Conservation (phyloP, 1,139 yeast genomes). For the Yamadazyma trypodendri region DNA sequence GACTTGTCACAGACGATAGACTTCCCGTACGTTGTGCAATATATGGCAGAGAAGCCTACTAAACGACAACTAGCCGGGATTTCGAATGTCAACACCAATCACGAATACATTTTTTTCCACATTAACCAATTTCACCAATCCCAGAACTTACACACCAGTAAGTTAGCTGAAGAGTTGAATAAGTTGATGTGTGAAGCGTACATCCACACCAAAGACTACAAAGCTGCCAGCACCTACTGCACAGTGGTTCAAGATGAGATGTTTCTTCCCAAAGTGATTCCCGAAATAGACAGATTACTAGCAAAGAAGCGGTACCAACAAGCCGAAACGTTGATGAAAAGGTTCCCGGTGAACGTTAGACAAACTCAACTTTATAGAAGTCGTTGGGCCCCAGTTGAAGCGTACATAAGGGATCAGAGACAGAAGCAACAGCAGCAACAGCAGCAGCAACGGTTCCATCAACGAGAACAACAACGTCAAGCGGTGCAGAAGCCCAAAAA, state of each 20-base stretch:
- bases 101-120: conserved; percentile 32
- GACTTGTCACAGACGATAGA: conserved; percentile 25
- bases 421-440: conserved; percentile 51
- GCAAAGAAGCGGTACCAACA: conserved; percentile 39
- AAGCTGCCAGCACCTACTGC: conserved; percentile 36
- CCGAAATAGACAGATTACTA: conserved; percentile 43
- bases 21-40: conserved; percentile 22
- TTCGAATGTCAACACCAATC: conserved; percentile 28
- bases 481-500: conserved; percentile 45
- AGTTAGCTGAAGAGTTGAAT: conserved; percentile 32
- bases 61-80: conserved; percentile 26
- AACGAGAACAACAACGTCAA: conserved; percentile 36
- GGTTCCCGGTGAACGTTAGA: conserved; percentile 31
- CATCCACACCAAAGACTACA: conserved; percentile 30
- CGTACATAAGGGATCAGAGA: conserved; percentile 22
- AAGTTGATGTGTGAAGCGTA: conserved; percentile 50
- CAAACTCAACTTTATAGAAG: conserved; percentile 41
- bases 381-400: conserved; percentile 27
- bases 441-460: conserved; percentile 47
- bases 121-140: conserved; percentile 16
- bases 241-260: conserved; percentile 22
- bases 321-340: conserved; percentile 37
- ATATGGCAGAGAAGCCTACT: conserved; percentile 33
- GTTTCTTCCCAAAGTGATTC: conserved; percentile 47
- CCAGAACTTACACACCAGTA: conserved; percentile 11